A percentile compares a stretch with the other conserved stretches of the same genome.
Evolutionary conservation across 75 land plant species (phyloP).

Genomic region (Selaginella moellendorffii): DNA sequence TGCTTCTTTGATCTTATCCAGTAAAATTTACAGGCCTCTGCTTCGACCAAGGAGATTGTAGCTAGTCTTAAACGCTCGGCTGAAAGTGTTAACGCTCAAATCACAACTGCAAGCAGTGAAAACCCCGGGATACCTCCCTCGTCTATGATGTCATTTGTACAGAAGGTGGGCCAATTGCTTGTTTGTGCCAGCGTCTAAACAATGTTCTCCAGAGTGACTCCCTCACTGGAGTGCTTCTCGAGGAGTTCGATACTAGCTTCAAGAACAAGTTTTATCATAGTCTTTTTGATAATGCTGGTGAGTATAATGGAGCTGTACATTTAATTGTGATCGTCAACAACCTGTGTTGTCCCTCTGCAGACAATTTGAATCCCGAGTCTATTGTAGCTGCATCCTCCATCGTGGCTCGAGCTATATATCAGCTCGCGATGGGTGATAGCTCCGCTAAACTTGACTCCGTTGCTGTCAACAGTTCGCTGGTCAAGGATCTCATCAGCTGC

Average conservation of each 20-base stretch:
- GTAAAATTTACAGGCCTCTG: background rate
- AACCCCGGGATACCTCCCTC: slow-evolving; percentile 99
- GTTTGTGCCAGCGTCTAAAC: background rate
- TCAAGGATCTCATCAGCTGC: slow-evolving; percentile 63
- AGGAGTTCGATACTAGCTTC: slow-evolving; percentile 71
- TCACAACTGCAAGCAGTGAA: slow-evolving; percentile 38
- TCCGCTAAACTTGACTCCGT: slow-evolving; percentile 4
- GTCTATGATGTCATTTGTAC: slow-evolving; percentile 73
- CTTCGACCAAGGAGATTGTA: slow-evolving; percentile 26
- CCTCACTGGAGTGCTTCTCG: slow-evolving; percentile 65
- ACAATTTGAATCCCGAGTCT: slow-evolving; percentile 54
- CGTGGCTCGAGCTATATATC: slow-evolving; percentile 61
- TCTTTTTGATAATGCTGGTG: slow-evolving; percentile 53
- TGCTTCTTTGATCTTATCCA: background rate
- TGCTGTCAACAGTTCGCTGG: slow-evolving; percentile 48
- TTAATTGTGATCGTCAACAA: background rate
- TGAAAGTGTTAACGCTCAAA: background rate
- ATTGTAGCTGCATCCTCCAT: slow-evolving; percentile 67
- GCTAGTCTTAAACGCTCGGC: slow-evolving; percentile 45
- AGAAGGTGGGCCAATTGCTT: slow-evolving; percentile 30
- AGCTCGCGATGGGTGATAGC: slow-evolving; percentile 37
- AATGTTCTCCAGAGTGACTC: background rate
- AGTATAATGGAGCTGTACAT: too few species aligned
- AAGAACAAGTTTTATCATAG: slow-evolving; percentile 66
- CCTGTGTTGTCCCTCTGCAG: slow-evolving; percentile 21